Conservation (phyloP, 1,284 basidiomycete species). For the Marasmius oreades region DNA sequence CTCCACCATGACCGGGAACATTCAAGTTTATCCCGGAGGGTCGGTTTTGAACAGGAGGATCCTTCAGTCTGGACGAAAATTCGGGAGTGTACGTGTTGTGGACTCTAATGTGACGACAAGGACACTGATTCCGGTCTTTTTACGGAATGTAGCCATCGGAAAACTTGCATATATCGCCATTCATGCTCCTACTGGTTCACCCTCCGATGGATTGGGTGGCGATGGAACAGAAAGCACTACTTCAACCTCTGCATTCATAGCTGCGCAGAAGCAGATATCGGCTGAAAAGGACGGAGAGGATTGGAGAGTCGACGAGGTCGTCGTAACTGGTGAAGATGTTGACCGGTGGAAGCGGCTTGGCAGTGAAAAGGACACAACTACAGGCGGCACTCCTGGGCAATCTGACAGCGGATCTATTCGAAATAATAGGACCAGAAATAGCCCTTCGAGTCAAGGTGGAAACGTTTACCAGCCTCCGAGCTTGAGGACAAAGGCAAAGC, state of each 20-base stretch:
- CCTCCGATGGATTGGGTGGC: slow-evolving; percentile 14
- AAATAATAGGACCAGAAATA: not conserved
- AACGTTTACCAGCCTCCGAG: slow-evolving; percentile 2
- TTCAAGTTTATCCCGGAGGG: slow-evolving; percentile 1
- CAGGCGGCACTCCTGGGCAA: slow-evolving; percentile 6
- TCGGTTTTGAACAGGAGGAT: slow-evolving; percentile 7
- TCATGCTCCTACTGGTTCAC: slow-evolving; percentile 14
- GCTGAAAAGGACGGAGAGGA: slow-evolving; percentile 14
- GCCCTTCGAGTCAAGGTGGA: not conserved
- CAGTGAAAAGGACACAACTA: slow-evolving; percentile 10
- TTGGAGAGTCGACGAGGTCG: slow-evolving; percentile 15
- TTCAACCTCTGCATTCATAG: slow-evolving; percentile 14
- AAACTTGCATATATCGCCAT: slow-evolving; percentile 6
- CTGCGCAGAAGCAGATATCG: slow-evolving; percentile 7
- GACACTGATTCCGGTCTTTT: not conserved
- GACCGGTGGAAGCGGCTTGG: not conserved
- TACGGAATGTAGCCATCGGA: not conserved
- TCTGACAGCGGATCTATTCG: slow-evolving; percentile 8
- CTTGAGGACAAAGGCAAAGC: not conserved
- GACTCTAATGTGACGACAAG: not conserved
- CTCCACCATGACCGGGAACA: not conserved
- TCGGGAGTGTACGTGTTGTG: not conserved
- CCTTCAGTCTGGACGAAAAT: not conserved
- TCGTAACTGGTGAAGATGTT: slow-evolving; percentile 13
- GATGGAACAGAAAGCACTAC: slow-evolving; percentile 15